Evolutionary conservation across 208 protist genomes (phyloP), one percentile per base, ranked within the genome.

Genomic region (Phytomonas sp.): DNA sequence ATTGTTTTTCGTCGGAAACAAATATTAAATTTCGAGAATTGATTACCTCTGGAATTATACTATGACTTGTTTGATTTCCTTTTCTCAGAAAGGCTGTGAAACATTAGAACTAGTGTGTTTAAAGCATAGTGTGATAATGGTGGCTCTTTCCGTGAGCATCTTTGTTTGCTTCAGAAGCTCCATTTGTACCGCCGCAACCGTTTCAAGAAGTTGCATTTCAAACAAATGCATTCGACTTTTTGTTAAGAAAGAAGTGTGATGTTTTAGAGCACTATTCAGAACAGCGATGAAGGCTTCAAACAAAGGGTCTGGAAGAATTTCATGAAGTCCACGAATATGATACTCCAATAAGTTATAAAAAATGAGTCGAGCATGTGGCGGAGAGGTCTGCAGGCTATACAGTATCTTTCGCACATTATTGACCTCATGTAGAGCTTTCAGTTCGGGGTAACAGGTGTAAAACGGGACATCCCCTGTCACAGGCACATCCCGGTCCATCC

Each of bases 301-400:
- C 23, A 94, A 75, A 16, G 84, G 86, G 33, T 94, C 89, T 0
- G 89, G 86, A 10, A 94, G 32, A 32, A 86, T 62, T 12, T 59
- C 19, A 29, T 82, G 67, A 19, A 92, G 67, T 30, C 8, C 36
- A 23, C 66, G 52, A 3, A 94, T 45, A 45, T 80, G 70, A 59
- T 70, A 63, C 0, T 45, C 42, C 10, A 87, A 32, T 2, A 76
- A 49, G 23, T 60, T 29, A 60, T 63, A 80, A 62, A 86, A 77
- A 14, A 32, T 31, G 19, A 66, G 31, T 12, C 72, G 66, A 19
- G 74, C 75, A 59, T 83, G 68, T 29, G 63, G 0, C 8, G 79
- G 64, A 66, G 77, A 80, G 29, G 73, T 73, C 37, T 89, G 86
- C 59, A 87, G 60, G 65, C 83, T 71, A 8, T 83, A 75, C 49